Evolutionary conservation across 2,329 filamentous ascomycete species (phyloP).

Genomic region (Colletotrichum magnum): DNA sequence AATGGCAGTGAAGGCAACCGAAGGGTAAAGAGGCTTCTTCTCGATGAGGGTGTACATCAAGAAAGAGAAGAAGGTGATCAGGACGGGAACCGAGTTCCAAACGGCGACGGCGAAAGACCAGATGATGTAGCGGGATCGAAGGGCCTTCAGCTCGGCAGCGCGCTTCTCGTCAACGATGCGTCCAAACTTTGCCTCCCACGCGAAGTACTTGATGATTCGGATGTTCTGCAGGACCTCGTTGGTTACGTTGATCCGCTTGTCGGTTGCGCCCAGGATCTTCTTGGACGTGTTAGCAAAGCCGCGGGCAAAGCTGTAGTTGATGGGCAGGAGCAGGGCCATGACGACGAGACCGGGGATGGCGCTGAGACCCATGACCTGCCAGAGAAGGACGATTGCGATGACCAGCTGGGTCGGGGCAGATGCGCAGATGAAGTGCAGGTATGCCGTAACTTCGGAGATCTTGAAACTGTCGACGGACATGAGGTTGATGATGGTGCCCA

Average conservation of each 20-base stretch:
- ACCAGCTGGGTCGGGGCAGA: slow-evolving; percentile 90
- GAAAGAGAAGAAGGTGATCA: slow-evolving; percentile 98
- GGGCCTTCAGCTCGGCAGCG: slow-evolving; percentile 79
- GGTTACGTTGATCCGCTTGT: slow-evolving; percentile 95
- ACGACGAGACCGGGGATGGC: slow-evolving; percentile 93
- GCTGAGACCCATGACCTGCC: slow-evolving; percentile 90
- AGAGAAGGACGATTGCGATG: slow-evolving; percentile 85
- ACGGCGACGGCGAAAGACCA: slow-evolving; percentile 94
- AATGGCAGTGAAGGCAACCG: slow-evolving; percentile 94
- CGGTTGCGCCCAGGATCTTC: slow-evolving; percentile 91
- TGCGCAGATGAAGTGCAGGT: slow-evolving; percentile 96
- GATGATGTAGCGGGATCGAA: slow-evolving; percentile 87
- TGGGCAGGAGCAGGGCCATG: slow-evolving; percentile 88
- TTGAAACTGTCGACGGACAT: slow-evolving; percentile 99
- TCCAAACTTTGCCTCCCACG: slow-evolving; percentile 95
- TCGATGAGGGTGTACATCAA: slow-evolving; percentile 92
- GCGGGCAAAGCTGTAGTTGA: slow-evolving; percentile 91
- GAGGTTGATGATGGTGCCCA: slow-evolving; percentile 98
- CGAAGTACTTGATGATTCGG: slow-evolving; percentile 99
- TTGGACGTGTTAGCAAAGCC: slow-evolving; percentile 91
- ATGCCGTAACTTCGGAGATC: slow-evolving; percentile 93
- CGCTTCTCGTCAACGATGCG: slow-evolving; percentile 92
- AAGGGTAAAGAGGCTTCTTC: slow-evolving; percentile 89
- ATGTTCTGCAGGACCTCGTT: slow-evolving; percentile 99
- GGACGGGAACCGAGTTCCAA: slow-evolving; percentile 94